Base-by-base conservation (phyloP, 2,329 filamentous ascomycete species). In the Arthrobotrys sinensis region DNA sequence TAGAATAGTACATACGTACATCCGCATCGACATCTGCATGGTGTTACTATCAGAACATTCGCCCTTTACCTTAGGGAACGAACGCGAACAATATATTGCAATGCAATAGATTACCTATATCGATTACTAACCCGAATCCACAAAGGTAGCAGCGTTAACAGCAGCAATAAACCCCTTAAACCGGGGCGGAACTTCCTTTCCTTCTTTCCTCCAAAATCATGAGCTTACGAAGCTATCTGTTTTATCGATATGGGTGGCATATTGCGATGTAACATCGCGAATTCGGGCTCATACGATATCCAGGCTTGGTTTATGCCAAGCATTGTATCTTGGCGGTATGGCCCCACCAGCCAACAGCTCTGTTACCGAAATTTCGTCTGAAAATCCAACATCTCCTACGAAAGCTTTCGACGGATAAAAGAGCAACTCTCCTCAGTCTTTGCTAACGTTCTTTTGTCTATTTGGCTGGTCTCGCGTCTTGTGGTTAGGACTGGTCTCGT, bases 141-240 rank as follows among this genome's bases (percentile, higher is more conserved):
- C 55, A 40, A 32, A 60, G 55, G 55, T 60, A 60, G 36, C 7
- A 60, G 8, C 34, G 53, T n/a, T n/a, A n/a, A n/a, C n/a, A n/a
- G n/a, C 21, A 14, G 6, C 2, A 10, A 32, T 34, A n/a, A 16
- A 3, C 28, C 32, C 52, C 32, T 55, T 38, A 53, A n/a, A 34
- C 24, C 8, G 28, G n/a, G 19, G 5, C 36, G 14, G n/a, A 1
- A 2, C n/a, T 45, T 45, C n/a, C n/a, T 12, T 12, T 45, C n/a
- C n/a, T 45, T 38, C 12, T 38, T 8, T 38, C 36, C 12, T 38
- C 36, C 36, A 12, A 12, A 38, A 38, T 38, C 8, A 38, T 10
- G 36, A 10, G 36, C 36, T 38, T 38, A 38, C 36, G 36, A 10
- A 38, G 36, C 36, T 3, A 38, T 38, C 8, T 38, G 36, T 10